phyloP scores from a whole-genome alignment of 768 basidiomycete genomes.

The Psilocybe sp. region DNA sequence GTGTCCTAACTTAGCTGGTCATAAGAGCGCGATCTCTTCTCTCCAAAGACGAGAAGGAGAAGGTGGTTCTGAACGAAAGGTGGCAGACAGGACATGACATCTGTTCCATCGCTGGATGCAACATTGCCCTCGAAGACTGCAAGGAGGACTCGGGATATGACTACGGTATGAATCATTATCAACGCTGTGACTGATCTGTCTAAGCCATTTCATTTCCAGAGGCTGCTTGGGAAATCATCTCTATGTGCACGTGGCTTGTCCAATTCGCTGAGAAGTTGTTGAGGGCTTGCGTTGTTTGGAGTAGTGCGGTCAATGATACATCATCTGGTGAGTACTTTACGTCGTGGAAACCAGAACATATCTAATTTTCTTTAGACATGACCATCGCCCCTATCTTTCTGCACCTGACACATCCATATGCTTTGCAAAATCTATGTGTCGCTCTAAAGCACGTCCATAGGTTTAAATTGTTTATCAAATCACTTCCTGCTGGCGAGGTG shows the following conservation, averaged over 20 bases:
- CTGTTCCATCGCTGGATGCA: slow-evolving; percentile 58
- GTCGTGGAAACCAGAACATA: no score
- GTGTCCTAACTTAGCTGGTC: background rate
- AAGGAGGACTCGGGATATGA: slow-evolving; percentile 60
- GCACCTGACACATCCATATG: slow-evolving; percentile 60
- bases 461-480: slow-evolving; percentile 52
- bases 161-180: slow-evolving; percentile 41
- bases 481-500: slow-evolving; percentile 55
- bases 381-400: slow-evolving; percentile 40
- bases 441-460: slow-evolving; percentile 56
- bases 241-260: slow-evolving; percentile 59
- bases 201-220: slow-evolving; percentile 35
- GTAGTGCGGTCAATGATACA: slow-evolving; percentile 12
- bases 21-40: slow-evolving; percentile 8
- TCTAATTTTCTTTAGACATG: background rate
- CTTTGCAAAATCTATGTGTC: slow-evolving; percentile 46
- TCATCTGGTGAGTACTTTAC: background rate
- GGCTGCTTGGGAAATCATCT: slow-evolving; percentile 71
- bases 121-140: slow-evolving; percentile 66
- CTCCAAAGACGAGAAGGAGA: slow-evolving; percentile 31
- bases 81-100: slow-evolving; percentile 67
- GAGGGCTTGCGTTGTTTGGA: slow-evolving; percentile 47
- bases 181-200: background rate
- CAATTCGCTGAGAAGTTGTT: slow-evolving; percentile 59
- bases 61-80: slow-evolving; percentile 39